These are phyloP conservation scores for Syzygium grande DNA, from an alignment of 345 rosid genomes.

Conservation along the genomic window DNA sequence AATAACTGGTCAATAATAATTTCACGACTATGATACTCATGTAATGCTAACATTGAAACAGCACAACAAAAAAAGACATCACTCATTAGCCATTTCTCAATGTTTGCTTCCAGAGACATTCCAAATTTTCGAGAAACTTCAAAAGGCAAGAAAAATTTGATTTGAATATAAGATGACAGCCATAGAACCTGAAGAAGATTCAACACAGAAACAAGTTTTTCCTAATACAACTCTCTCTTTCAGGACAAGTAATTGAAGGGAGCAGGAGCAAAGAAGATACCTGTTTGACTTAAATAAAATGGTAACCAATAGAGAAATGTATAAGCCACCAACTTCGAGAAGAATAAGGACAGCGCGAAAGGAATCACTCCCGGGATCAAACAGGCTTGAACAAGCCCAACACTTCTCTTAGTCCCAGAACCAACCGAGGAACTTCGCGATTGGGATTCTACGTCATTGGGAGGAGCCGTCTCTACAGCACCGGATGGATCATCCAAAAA, in stretches of 20 bases:
- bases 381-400: slow-evolving; percentile 83
- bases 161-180: not conserved
- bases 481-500: slow-evolving; percentile 15
- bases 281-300: slow-evolving; percentile 82
- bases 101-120: not conserved
- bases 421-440: slow-evolving; percentile 1
- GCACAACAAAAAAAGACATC: not conserved
- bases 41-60: not conserved
- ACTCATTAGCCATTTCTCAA: not conserved
- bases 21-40: not conserved
- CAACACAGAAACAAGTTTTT: not conserved
- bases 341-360: slow-evolving; percentile 81
- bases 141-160: not conserved
- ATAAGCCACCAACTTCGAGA: slow-evolving; percentile 87
- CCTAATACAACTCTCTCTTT: not conserved
- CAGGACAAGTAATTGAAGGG: not conserved
- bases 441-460: slow-evolving; percentile 25
- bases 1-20: not conserved
- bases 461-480: not conserved
- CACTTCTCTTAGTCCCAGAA: slow-evolving; percentile 49
- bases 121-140: not conserved
- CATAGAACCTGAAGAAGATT: not conserved
- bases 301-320: slow-evolving; percentile 94
- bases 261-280: slow-evolving; percentile 20
- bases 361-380: slow-evolving; percentile 90